Percentiles rank a stretch among this genome's conserved stretches.
These are phyloP conservation scores for Linnemannia hyalina DNA, from an alignment of 192 early-diverging fungal species.

Conservation along the genomic window DNA sequence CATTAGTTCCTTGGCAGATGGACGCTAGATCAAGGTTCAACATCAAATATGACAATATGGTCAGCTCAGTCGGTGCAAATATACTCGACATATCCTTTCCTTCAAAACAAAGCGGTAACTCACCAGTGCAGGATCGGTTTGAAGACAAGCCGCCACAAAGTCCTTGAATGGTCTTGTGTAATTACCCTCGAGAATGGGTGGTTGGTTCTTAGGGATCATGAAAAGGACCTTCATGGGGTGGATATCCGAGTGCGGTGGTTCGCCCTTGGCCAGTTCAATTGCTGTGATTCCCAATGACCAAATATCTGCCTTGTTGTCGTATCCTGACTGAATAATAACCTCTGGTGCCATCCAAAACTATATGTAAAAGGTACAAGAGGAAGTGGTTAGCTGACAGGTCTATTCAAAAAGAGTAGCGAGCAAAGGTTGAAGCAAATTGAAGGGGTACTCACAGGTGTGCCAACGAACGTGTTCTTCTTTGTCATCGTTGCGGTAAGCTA, in stretches of 20 bases:
- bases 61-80: neutral
- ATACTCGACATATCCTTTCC: neutral
- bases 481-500: slow-evolving; percentile 88
- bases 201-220: slow-evolving; percentile 91
- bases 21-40: slow-evolving; percentile 66
- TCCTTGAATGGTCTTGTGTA: slow-evolving; percentile 91
- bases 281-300: slow-evolving; percentile 98
- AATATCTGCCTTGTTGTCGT: slow-evolving; percentile 97
- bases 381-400: neutral
- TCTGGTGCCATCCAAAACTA: slow-evolving; percentile 95
- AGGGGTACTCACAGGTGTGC: slow-evolving; percentile 79
- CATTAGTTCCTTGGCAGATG: slow-evolving; percentile 88
- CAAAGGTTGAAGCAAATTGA: neutral
- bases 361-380: neutral
- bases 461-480: slow-evolving; percentile 98
- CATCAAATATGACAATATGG: neutral
- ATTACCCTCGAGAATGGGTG: slow-evolving; percentile 82
- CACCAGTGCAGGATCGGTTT: slow-evolving; percentile 86
- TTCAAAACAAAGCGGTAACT: neutral
- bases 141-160: slow-evolving; percentile 88
- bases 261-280: slow-evolving; percentile 94
- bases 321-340: slow-evolving; percentile 94
- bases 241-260: slow-evolving; percentile 93
- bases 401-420: neutral
- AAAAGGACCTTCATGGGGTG: slow-evolving; percentile 97